Conservation (phyloP, 2,329 filamentous ascomycete species). For the Parastagonospora nodorum region DNA sequence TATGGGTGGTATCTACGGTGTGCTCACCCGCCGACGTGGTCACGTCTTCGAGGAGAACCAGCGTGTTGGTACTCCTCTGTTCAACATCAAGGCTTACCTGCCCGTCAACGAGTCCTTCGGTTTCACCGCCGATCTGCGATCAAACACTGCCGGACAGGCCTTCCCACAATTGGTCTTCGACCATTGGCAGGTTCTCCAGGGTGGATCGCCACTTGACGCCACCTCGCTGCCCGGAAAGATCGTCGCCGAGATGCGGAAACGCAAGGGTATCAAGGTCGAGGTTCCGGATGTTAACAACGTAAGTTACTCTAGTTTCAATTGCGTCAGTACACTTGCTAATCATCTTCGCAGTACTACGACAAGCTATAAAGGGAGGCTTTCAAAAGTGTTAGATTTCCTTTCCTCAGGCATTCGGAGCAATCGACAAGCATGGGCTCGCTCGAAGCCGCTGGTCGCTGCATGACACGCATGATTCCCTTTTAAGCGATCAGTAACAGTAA, state of each 20-base stretch:
- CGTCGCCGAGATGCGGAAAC: slow-evolving; percentile 91
- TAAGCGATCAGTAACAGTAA: slow-evolving; percentile 42
- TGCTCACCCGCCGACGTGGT: slow-evolving; percentile 95
- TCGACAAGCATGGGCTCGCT: slow-evolving; percentile 43
- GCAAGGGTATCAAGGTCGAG: slow-evolving; percentile 98
- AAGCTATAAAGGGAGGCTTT: slow-evolving; percentile 77
- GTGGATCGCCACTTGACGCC: slow-evolving; percentile 86
- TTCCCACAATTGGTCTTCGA: slow-evolving; percentile 99
- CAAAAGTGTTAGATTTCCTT: slow-evolving; percentile 52
- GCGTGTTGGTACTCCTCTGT: slow-evolving; percentile 96
- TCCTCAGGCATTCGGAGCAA: slow-evolving; percentile 37
- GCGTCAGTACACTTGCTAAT: slow-evolving; percentile 45
- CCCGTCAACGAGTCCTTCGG: slow-evolving; percentile 98
- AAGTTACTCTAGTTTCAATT: slow-evolving; percentile 57
- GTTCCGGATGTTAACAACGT: slow-evolving; percentile 95
- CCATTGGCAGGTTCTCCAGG: slow-evolving; percentile 95
- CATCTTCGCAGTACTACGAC: slow-evolving; percentile 82
- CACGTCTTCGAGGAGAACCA: slow-evolving; percentile 99
- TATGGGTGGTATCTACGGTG: slow-evolving; percentile 99
- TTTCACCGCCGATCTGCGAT: slow-evolving; percentile 97
- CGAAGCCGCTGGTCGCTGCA: slow-evolving; percentile 41
- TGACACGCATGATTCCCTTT: slow-evolving; percentile 38
- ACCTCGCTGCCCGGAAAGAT: slow-evolving; percentile 82
- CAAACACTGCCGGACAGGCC: slow-evolving; percentile 92
- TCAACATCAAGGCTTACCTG: slow-evolving; percentile 98